These are phyloP conservation scores for Cyclotella atomus DNA, from an alignment of 108 stramenopile genomes.

Conservation along the genomic window DNA sequence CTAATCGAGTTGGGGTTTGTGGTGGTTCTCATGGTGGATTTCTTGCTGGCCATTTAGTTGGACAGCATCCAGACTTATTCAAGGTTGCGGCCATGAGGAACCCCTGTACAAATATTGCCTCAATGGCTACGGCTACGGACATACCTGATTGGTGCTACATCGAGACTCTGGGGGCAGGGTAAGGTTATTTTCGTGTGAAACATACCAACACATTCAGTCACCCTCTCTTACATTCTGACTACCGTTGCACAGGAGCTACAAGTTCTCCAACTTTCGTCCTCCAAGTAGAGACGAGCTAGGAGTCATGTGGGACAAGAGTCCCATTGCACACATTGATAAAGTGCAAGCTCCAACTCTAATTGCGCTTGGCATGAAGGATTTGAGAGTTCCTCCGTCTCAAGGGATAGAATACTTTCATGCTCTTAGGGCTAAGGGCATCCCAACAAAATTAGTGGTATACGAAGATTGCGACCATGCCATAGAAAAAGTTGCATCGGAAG, in stretches of 20 bases:
- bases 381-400: slow-evolving; percentile 70
- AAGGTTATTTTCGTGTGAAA: no score
- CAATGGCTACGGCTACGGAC: slow-evolving; percentile 89
- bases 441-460: slow-evolving; percentile 72
- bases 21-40: slow-evolving; percentile 94
- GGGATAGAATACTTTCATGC: slow-evolving; percentile 82
- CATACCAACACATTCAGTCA: no score
- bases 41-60: slow-evolving; percentile 81
- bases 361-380: slow-evolving; percentile 80
- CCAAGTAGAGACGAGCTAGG: slow-evolving; percentile 54
- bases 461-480: slow-evolving; percentile 83
- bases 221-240: no score
- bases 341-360: slow-evolving; percentile 89
- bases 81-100: slow-evolving; percentile 90
- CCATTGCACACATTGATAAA: slow-evolving; percentile 68
- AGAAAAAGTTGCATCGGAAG: slow-evolving; percentile 65
- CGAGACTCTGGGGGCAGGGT: slow-evolving; percentile 69
- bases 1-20: slow-evolving; percentile 67
- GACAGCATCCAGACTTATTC: slow-evolving; percentile 87
- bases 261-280: slow-evolving; percentile 59
- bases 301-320: slow-evolving; percentile 71
- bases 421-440: slow-evolving; percentile 63
- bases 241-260: slow-evolving; percentile 48
- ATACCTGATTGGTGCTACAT: slow-evolving; percentile 95
- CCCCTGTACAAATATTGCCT: slow-evolving; percentile 92